Percentiles rank a stretch among this genome's conserved stretches.
Evolutionary conservation across 768 basidiomycete genomes (phyloP).

Genomic region (Clathrus columnatus): DNA sequence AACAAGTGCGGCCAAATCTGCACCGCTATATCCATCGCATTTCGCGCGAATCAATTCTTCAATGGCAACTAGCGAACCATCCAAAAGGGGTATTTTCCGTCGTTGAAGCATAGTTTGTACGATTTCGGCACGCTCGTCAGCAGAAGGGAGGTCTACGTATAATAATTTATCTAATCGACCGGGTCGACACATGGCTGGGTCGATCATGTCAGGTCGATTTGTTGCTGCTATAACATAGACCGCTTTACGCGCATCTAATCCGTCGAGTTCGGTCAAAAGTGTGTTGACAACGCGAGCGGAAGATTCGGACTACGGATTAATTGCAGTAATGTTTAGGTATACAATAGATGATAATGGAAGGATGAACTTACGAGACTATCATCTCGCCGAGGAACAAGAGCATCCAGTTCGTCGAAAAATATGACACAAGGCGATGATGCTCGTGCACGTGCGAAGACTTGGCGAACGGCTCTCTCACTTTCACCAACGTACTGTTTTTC

Average conservation of each 20-base stretch:
- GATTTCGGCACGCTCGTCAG: conserved; percentile 75
- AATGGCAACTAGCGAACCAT: conserved; percentile 20
- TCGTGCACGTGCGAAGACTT: conserved; percentile 88
- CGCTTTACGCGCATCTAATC: conserved; percentile 74
- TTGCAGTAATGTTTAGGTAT: neutral
- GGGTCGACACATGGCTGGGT: conserved; percentile 96
- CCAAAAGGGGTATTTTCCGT: conserved; percentile 59
- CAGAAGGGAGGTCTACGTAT: conserved; percentile 79
- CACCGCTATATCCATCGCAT: conserved; percentile 88
- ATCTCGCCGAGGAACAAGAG: conserved; percentile 82
- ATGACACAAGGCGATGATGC: conserved; percentile 93
- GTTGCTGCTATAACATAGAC: conserved; percentile 95
- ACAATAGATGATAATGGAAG: neutral
- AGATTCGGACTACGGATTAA: conserved; percentile 64
- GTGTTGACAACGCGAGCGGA: conserved; percentile 92
- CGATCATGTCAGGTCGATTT: conserved; percentile 94
- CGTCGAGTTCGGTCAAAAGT: conserved; percentile 87
- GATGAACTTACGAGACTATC: conserved; percentile 63
- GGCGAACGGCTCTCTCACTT: conserved; percentile 89
- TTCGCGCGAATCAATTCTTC: conserved; percentile 44
- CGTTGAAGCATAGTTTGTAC: conserved; percentile 54
- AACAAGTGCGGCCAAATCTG: conserved; percentile 81
- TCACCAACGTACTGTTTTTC: conserved; percentile 97
- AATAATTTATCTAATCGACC: conserved; percentile 90
- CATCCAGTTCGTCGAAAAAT: conserved; percentile 93